Evolutionary conservation across 108 stramenopile genomes (phyloP), one percentile per base, ranked within the genome.

Genomic region (Mediolabrus comicus): DNA sequence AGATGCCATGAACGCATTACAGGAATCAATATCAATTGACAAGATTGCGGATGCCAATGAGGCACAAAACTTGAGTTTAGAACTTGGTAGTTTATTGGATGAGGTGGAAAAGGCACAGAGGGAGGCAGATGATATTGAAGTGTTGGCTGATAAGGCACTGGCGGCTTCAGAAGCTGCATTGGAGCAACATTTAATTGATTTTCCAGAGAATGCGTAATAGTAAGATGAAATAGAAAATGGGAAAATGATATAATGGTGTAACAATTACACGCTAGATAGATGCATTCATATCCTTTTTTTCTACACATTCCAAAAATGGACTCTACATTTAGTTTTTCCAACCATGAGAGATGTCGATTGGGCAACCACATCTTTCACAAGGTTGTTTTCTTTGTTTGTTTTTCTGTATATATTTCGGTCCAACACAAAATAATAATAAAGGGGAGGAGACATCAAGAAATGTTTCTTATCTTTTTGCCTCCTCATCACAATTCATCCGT

Each of bases 111-210:
- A 70, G 31, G 84, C 83, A 7, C 39, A 64, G n/a, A 55, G 79
- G 29, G 67, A 72, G 62, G 87, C 87, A 12, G 84, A 85, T 66
- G 67, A 57, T 60, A 72, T 87, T 38, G 82, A 85, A 60, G 26
- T 22, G 28, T n/a, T 36, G 57, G 87, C 84, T 5, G 84, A 85
- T 54, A 77, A 78, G 60, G 87, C 84, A 2, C 61, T 87, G 53
- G 58, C 57, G 51, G 64, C 56, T 16, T 75, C 79, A 9, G 82
- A 85, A 63, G 73, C 51, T 10, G 59, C 36, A 3, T 81, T 87
- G 62, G 79, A 79, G 27, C 82, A 87, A 46, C 75, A 85, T 67
- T 52, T 85, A 66, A 74, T 71, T 35, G 84, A 87, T 74, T 85
- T 82, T 63, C 83, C 87, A 7, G 83, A 85, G 39, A 59, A 53